phyloP scores from a whole-genome alignment of 768 basidiomycete species.

The Tephrocybe sp. region DNA sequence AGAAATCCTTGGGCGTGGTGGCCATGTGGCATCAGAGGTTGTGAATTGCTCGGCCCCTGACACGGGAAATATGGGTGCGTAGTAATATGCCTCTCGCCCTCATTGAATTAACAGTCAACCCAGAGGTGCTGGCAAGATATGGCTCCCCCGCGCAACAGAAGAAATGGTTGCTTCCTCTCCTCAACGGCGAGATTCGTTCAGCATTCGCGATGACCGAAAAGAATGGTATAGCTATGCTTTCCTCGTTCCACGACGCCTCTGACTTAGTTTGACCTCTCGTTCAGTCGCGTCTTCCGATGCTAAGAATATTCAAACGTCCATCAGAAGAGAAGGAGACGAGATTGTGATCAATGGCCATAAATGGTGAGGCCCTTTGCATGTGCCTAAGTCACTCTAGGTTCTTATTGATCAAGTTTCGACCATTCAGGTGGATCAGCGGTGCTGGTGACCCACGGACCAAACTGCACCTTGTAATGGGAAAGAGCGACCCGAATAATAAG shows the following conservation, averaged over 20 bases:
- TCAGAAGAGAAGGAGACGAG: conserved; percentile 79
- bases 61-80: conserved; percentile 95
- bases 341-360: conserved; percentile 97
- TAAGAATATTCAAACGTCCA: conserved; percentile 89
- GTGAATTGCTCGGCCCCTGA: conserved; percentile 97
- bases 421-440: conserved; percentile 90
- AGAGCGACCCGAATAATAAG: conserved; percentile 85
- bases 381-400: too few relatives aligned
- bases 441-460: conserved; percentile 91
- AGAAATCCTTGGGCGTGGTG: conserved; percentile 86
- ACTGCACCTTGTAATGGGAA: conserved; percentile 92
- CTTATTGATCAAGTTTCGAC: too few relatives aligned
- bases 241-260: conserved; percentile 1
- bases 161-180: conserved; percentile 83
- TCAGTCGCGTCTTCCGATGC: conserved; percentile 94
- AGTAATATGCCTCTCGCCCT: background rate
- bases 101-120: conserved; percentile 4
- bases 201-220: conserved; percentile 98
- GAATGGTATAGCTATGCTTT: conserved; percentile 50
- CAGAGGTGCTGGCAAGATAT: conserved; percentile 95
- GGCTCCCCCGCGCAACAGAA: conserved; percentile 90
- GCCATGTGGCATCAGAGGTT: conserved; percentile 79
- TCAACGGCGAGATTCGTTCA: conserved; percentile 92
- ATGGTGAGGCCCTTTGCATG: conserved; percentile 53
- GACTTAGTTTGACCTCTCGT: conserved; percentile 1